phyloP scores from a whole-genome alignment of 2,329 filamentous ascomycete genomes.

The Ramularia endophylla region DNA sequence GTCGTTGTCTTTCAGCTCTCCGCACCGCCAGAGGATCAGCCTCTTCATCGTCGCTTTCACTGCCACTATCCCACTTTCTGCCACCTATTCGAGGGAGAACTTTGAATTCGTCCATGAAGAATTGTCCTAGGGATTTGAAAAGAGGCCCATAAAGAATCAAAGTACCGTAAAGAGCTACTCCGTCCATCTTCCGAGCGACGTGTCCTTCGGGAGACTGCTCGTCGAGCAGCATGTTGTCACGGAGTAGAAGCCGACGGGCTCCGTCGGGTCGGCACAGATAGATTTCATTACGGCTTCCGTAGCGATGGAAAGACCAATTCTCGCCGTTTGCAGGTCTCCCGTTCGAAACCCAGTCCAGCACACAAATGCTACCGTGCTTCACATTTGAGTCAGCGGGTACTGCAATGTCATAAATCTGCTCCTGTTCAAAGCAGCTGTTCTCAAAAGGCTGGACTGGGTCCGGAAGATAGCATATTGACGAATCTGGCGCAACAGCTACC shows the following conservation, averaged over 20 bases:
- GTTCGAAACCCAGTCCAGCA: conserved; percentile 91
- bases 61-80: conserved; percentile 59
- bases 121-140: conserved; percentile 60
- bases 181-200: conserved; percentile 58
- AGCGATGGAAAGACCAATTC: conserved; percentile 75
- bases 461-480: conserved; percentile 62
- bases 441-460: conserved; percentile 92
- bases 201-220: conserved; percentile 24
- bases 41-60: conserved; percentile 27
- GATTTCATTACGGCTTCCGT: conserved; percentile 85
- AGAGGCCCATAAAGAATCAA: conserved; percentile 72
- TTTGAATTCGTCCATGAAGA: conserved; percentile 74
- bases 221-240: conserved; percentile 72
- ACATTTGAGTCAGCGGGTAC: conserved; percentile 5
- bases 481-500: conserved; percentile 42
- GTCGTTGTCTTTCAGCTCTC: conserved; percentile 40
- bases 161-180: conserved; percentile 73
- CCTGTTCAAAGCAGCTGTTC: conserved; percentile 76
- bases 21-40: conserved; percentile 33
- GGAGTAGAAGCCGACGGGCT: conserved; percentile 60
- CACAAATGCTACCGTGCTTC: conserved; percentile 54
- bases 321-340: conserved; percentile 81
- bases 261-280: conserved; percentile 48
- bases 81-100: conserved; percentile 75
- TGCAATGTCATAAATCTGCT: conserved; percentile 64